Evolutionary conservation across 1,284 basidiomycete species (phyloP), one percentile per base, ranked within the genome.

Genomic region (Ustilago trichophora): DNA sequence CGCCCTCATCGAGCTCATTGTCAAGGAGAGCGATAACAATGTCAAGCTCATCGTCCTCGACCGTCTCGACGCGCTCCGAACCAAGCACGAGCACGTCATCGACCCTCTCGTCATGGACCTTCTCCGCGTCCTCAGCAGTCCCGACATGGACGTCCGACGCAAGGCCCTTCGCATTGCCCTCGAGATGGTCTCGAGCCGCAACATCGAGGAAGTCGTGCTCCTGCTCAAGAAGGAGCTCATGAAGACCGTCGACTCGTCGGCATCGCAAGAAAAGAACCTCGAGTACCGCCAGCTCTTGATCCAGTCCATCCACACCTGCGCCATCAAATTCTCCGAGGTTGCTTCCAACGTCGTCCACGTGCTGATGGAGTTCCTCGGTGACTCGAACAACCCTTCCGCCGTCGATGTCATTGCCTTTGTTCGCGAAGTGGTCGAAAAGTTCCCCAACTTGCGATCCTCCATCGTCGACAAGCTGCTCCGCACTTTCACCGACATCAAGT

Each of bases 191-290:
- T 91, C 91, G 11, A 92, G 91, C 76, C 85, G 94, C 50, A 98
- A 96, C 74, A 93, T 98, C n/a, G 95, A 98, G 78, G 96, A 98
- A 53, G 93, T 98, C 2, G 93, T 97, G 2, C 82, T 92, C 2
- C 93, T 97, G 86, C 85, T 99, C 76, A 98, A 98, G 86, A 99
- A 98, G 84, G 94, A 98, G 82, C 86, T 99, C n/a, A 88, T 90
- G 77, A 90, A 89, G 82, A 98, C 95, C 2, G 66, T 70, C 42
- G 74, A 75, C 36, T 41, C 52, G 12, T 1, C 88, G 91, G 75
- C 92, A 92, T 72, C 86, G 25, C 69, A 73, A 42, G 76, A 78
- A 27, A 65, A 73, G 54, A 66, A 63, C 34, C 86, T 92, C 10
- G 95, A 98, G 81, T 98, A 98, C 83, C 88, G 95, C 40, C 95